Percentiles rank a stretch among this genome's conserved stretches.
Conservation (phyloP, 2,329 filamentous ascomycete genomes). For the Emericellopsis cladophorae region DNA sequence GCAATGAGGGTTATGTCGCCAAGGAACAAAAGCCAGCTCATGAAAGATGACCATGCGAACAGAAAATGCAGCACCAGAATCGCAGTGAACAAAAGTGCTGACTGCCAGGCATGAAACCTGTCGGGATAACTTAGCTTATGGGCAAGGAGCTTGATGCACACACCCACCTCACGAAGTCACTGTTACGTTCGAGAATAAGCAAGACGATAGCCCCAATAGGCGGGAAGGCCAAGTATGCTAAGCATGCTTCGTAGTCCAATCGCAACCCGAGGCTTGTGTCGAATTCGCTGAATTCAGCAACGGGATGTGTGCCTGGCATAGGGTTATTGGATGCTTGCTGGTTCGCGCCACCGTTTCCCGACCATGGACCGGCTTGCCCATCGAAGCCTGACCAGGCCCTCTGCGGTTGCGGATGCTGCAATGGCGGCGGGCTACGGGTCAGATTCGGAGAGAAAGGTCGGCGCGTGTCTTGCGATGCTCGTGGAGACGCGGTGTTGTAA, state of each 20-base stretch:
- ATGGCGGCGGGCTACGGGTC: constrained; percentile 25
- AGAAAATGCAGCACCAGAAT: constrained; percentile 69
- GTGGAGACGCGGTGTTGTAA: constrained; percentile 30
- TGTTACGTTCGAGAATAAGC: constrained; percentile 81
- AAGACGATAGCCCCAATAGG: constrained; percentile 77
- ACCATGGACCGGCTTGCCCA: constrained; percentile 19
- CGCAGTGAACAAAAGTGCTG: constrained; percentile 66
- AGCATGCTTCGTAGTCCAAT: constrained; percentile 78
- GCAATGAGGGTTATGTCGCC: constrained; percentile 65
- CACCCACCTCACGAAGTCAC: constrained; percentile 81
- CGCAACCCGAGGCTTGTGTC: constrained; percentile 81
- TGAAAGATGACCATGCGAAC: constrained; percentile 70
- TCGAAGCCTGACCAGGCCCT: constrained; percentile 35
- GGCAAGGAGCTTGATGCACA: neutral
- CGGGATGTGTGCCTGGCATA: constrained; percentile 24
- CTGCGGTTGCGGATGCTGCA: constrained; percentile 41
- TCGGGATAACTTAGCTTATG: neutral
- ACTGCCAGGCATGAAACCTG: constrained; percentile 96
- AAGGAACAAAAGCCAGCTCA: constrained; percentile 75
- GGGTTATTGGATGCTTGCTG: constrained; percentile 8
- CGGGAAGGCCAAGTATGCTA: constrained; percentile 78
- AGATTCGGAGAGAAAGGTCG: constrained; percentile 36
- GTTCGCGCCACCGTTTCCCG: constrained; percentile 5
- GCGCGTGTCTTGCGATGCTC: constrained; percentile 40
- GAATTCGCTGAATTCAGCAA: constrained; percentile 60